Evolutionary conservation across 768 basidiomycete species (phyloP).

Genomic region (Lactarius tabidus): DNA sequence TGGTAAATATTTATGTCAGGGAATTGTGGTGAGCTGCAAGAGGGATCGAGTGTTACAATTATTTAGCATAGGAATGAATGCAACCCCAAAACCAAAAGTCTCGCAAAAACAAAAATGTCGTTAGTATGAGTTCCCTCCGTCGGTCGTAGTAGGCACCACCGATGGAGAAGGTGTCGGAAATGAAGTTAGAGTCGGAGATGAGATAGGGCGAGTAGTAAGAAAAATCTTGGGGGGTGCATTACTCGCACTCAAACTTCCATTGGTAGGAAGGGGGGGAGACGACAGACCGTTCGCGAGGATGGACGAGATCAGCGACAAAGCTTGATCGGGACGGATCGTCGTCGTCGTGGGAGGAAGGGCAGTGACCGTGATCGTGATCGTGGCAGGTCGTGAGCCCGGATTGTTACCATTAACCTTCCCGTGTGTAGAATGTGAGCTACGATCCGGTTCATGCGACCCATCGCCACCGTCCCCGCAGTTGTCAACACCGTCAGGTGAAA

Average conservation of each 20-base stretch:
- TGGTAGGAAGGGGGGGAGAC: constrained; percentile 37
- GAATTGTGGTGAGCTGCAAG: not conserved
- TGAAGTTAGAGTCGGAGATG: not conserved
- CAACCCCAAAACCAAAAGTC: not conserved
- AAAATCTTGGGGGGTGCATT: constrained; percentile 1
- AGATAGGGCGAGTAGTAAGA: constrained; percentile 1
- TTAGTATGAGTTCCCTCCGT: not conserved
- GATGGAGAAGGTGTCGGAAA: not conserved
- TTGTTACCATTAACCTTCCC: constrained; percentile 10
- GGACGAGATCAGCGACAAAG: constrained; percentile 27
- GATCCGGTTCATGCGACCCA: not conserved
- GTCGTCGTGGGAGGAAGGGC: constrained; percentile 37
- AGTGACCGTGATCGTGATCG: constrained; percentile 31
- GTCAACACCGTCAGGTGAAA: not conserved
- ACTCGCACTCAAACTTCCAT: not conserved
- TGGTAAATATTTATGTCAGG: not conserved
- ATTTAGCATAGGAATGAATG: not conserved
- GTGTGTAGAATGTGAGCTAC: not conserved
- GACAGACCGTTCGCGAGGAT: constrained; percentile 20
- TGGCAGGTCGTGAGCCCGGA: constrained; percentile 27
- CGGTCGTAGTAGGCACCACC: not conserved
- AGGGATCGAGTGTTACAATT: not conserved
- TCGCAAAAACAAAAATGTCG: not conserved
- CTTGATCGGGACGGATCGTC: constrained; percentile 43
- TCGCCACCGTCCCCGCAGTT: constrained; percentile 1